phyloP scores from a whole-genome alignment of 768 basidiomycete species.

The Lactifluus echinatus region DNA sequence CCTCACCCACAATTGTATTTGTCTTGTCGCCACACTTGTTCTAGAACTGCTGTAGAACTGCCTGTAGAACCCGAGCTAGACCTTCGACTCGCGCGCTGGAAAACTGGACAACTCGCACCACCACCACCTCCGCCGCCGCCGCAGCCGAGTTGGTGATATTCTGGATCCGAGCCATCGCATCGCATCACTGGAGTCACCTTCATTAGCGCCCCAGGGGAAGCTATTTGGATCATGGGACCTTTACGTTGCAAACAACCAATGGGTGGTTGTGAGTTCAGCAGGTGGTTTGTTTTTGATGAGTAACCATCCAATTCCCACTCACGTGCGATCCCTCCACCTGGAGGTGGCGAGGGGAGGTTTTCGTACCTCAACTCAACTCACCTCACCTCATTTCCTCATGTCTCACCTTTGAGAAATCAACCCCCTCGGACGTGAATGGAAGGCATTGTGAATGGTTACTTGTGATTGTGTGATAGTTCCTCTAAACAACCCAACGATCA shows the following conservation, averaged over 20 bases:
- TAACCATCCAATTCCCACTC: background rate
- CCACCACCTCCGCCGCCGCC: too few species aligned
- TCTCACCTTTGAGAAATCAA: too few species aligned
- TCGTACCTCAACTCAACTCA: background rate
- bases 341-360: background rate
- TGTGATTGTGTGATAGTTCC: background rate
- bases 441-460: background rate
- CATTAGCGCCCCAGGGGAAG: slow-evolving; percentile 10
- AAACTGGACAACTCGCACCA: background rate
- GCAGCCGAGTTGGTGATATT: too few species aligned
- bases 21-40: background rate
- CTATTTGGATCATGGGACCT: slow-evolving; percentile 8
- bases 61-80: background rate
- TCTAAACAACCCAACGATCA: background rate
- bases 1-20: background rate
- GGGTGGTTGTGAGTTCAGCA: background rate
- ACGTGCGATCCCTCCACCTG: background rate
- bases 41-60: too few species aligned
- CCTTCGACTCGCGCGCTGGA: background rate
- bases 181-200: slow-evolving; percentile 12
- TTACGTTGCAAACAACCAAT: background rate
- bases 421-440: background rate
- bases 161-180: slow-evolving; percentile 1
- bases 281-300: slow-evolving; percentile 4
- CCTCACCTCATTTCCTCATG: slow-evolving; percentile 1